These are phyloP conservation scores for Coniochaeta sp. DNA, from an alignment of 2,329 filamentous ascomycete genomes.

Conservation along the genomic window DNA sequence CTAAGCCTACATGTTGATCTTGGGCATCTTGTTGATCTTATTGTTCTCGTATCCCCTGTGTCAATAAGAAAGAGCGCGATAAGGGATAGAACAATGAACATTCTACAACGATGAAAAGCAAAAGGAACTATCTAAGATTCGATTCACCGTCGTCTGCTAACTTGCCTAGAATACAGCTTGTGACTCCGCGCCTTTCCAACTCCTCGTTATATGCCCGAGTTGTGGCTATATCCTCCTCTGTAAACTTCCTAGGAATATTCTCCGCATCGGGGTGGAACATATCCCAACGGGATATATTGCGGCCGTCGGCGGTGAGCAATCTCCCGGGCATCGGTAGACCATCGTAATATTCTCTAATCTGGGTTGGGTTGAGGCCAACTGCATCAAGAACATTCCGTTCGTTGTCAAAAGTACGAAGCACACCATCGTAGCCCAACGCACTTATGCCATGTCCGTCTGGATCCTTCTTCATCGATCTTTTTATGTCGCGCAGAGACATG, in stretches of 20 bases:
- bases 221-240: constrained; percentile 12
- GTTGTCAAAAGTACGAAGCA: constrained; percentile 11
- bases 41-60: too few relatives aligned
- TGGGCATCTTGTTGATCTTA: too few relatives aligned
- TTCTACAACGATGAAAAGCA: too few relatives aligned
- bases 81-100: too few relatives aligned
- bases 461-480: constrained; percentile 5
- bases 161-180: constrained; percentile 3
- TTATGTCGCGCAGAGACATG: constrained; percentile 4
- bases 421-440: constrained; percentile 10
- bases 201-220: constrained; percentile 2
- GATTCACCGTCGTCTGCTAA: constrained; percentile 1
- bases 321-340: constrained; percentile 6
- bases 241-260: constrained; percentile 10
- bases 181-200: constrained; percentile 1
- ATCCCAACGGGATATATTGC: constrained; percentile 10
- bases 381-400: constrained; percentile 12
- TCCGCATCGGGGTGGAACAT: constrained; percentile 11
- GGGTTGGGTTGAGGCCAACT: constrained; percentile 10
- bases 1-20: too few relatives aligned
- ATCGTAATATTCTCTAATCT: constrained; percentile 12
- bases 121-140: constrained; percentile 1
- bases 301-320: constrained; percentile 11
- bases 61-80: too few relatives aligned
- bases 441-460: constrained; percentile 8